Base-by-base conservation (phyloP, 306 rosid genomes). In the Quercus aquifolioides region DNA sequence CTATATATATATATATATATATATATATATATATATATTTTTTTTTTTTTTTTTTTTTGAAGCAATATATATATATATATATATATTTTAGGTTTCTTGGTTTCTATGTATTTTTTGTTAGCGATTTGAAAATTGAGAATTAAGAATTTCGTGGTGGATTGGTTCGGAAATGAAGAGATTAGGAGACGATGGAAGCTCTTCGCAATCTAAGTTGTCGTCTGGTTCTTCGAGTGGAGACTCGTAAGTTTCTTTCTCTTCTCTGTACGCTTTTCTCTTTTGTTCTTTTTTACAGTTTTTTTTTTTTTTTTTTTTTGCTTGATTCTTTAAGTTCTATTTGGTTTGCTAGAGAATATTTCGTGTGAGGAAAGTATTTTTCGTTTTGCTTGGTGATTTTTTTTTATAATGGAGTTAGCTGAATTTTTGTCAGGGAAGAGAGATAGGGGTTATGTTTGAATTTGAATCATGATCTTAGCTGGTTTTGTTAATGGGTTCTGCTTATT, bases 221-320 rank as follows among this genome's bases (percentile, higher is more conserved):
- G 74, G 72, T 70, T 85, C 97, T 26, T 87, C 93, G 6, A 87
- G 89, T 43, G 88, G 76, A 51, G 91, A 90, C 85, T 89, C 94
- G 97, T 92, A 87, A 74, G 94, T 75, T 65, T 74, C 54, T n/a
- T 56, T 74, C 71, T 73, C 46, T 55, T 38, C 46, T 41, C 46
- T 2, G 28, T 81, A 25, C 71, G 78, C 55, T 65, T 78, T 8
- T 56, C 64, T 80, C 85, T 71, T 75, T 51, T 69, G 26, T 43
- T 6, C 52, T 41, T 41, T 41, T 41, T 41, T 41, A 3, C 5
- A 49, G 54, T 28, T 28, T 28, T 28, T 28, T 75, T 68, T 28
- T 26, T 26, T 26, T 26, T 26, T 26, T 26, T 28, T 28, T 28
- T 28, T 81, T 81, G 77, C 28, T 55, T 59, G 65, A 28, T 38